Conservation (phyloP, 345 rosid genomes). For the Syzygium grande region DNA sequence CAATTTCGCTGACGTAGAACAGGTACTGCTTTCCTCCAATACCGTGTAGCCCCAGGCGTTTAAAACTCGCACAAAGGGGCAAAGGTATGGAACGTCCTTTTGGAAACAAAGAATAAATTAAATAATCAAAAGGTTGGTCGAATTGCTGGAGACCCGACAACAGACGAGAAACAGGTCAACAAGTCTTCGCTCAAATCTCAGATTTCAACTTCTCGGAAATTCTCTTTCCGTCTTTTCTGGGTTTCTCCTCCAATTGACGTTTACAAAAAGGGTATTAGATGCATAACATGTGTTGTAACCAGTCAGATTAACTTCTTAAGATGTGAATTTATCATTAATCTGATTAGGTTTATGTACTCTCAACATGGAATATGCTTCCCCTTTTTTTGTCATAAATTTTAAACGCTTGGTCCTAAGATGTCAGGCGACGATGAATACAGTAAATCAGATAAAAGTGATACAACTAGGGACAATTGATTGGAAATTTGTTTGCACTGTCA, state of each 20-base stretch:
- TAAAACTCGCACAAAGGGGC: background rate
- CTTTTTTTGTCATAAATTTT: fast-evolving
- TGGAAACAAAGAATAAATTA: background rate
- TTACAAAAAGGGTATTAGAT: background rate
- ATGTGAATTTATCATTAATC: background rate
- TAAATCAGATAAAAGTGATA: no score
- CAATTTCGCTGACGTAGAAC: no score
- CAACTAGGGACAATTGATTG: no score
- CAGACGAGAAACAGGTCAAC: background rate
- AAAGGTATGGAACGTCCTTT: background rate
- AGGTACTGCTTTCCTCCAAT: background rate
- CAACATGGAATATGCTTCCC: background rate
- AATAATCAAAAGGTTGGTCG: background rate
- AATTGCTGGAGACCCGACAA: background rate
- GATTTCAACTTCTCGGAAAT: background rate
- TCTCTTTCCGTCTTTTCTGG: background rate
- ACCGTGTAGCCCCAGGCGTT: background rate
- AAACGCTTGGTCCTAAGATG: fast-evolving
- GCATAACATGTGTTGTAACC: background rate
- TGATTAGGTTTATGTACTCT: background rate
- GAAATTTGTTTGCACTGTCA: no score
- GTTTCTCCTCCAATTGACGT: background rate
- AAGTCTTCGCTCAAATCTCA: background rate
- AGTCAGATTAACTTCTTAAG: background rate
- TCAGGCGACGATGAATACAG: no score